Evolutionary conservation across 257 asterid species (phyloP), one percentile per base, ranked within the genome.

Genomic region (Scutellaria barbata): DNA sequence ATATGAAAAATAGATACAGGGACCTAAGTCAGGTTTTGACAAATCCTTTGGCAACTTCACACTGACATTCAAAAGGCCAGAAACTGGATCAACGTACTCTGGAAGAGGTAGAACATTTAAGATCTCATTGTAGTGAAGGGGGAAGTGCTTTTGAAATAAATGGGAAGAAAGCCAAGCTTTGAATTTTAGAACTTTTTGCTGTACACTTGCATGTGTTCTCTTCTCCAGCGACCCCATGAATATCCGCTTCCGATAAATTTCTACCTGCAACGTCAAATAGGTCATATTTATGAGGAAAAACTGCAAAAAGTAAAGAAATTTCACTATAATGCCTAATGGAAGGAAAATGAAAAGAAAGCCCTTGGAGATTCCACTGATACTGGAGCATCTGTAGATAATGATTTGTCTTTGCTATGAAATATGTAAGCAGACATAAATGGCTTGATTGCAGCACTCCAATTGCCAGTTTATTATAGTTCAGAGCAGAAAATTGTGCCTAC

Each of bases 171-270:
- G 90, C 85, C 94, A 85, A 52, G 96, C 87, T 80, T 88, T 92
- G 72, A 88, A 81, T 69, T 88, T 95, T 40, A 92, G 69, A 62
- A 75, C 75, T 82, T 90, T 83, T 52, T 82, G 86, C 78, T 69
- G 81, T 75, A 90, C 65, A 69, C 83, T 81, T 72, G 96, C 90
- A 72, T 90, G 90, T 47, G 95, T 78, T 72, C 76, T 75, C 76
- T 83, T 89, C 82, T 81, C 94, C 65, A 88, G 65, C 53, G 99
- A 88, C 47, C 99, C 99, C 89, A 95, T 83, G 72, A 88, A 87
- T 66, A 84, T 74, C 78, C 87, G 81, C 79, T 82, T 95, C 47
- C 84, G 83, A 74, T 82, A 82, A 80, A 82, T 85, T 85, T 92
- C 97, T 42, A 90, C 96, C 99, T 95, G 86, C 77, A 83, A 86